Evolutionary conservation across 345 rosid species (phyloP), one percentile per base, ranked within the genome.

Genomic region (Theobroma cacao): DNA sequence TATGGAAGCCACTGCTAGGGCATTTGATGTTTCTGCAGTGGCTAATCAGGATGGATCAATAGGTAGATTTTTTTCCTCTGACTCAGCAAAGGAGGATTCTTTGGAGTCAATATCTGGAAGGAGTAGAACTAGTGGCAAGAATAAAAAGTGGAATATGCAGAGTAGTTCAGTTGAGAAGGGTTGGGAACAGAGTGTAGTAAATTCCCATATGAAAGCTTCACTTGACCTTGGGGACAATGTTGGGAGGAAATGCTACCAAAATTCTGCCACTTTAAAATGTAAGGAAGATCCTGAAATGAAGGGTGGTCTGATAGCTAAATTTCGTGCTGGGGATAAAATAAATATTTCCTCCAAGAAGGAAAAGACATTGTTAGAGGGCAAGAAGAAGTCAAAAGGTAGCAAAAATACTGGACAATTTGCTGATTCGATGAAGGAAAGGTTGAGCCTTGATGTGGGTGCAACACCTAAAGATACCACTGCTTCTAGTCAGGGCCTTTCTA

Each of bases 311-410:
- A 80, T 75, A 50, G 75, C 78, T 77, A 18, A 58, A 58, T 76
- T 61, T 78, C 65, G 31, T 74, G 67, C 61, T 22, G 62, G 76
- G 17, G 79, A 80, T 55, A 80, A 80, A 50, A 26, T 41, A 33
- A 75, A 55, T 45, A 72, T 64, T 66, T 47, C 72, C 75, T 65
- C 33, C 68, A 60, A 65, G 77, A 85, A 85, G 83, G 82, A 75
- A 59, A 87, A 80, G 77, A 75, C 70, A 52, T 79, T 68, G 22
- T 5, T 50, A 64, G 76, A 72, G 78, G 79, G 67, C 47, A 85
- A 84, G 78, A 87, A 86, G 84, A 86, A 81, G 79, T 84, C 84
- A 55, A 90, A 78, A 67, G 70, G 78, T 36, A 52, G 66, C 17
- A 75, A 77, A 81, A 79, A 77, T 52, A 72, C 80, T 71, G 79